Evolutionary conservation across 257 asterid genomes (phyloP).

Genomic region (Fraxinus cuspidata): DNA sequence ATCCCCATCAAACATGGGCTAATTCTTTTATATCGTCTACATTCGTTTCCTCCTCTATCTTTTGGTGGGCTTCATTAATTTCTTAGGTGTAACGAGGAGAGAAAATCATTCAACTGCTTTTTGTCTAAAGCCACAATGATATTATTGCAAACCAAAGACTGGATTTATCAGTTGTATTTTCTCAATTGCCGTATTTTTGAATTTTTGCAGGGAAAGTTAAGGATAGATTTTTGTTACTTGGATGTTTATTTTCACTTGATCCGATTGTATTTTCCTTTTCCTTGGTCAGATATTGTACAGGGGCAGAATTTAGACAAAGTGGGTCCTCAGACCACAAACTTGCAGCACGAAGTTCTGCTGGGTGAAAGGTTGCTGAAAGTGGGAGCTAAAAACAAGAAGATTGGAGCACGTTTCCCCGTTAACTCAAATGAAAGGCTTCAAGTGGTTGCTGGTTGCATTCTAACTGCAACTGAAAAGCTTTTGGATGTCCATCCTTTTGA

Average conservation of each 20-base stretch:
- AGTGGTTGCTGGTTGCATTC: conserved; percentile 54
- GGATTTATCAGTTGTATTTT: neutral
- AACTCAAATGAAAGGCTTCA: conserved; percentile 48
- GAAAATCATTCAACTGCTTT: neutral
- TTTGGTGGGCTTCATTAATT: neutral
- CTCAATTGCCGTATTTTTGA: neutral
- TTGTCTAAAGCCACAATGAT: neutral
- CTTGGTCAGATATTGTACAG: conserved; percentile 42
- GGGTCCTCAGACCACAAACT: conserved; percentile 31
- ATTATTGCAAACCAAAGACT: neutral
- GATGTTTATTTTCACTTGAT: neutral
- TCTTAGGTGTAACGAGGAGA: neutral
- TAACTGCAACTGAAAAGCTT: conserved; percentile 77
- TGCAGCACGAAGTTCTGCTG: conserved; percentile 69
- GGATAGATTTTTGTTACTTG: conserved; percentile 3
- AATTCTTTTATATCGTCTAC: neutral
- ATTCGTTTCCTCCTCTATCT: neutral
- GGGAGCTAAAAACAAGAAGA: conserved; percentile 36
- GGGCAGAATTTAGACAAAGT: conserved; percentile 32
- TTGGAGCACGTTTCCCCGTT: conserved; percentile 37
- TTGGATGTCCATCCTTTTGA: conserved; percentile 65
- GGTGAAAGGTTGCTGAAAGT: conserved; percentile 43
- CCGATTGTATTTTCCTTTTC: conserved; percentile 22
- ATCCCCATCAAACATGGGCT: no score
- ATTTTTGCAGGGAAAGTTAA: neutral